phyloP scores from a whole-genome alignment of 169 alveolate genomes.

The Theileria annulata region DNA sequence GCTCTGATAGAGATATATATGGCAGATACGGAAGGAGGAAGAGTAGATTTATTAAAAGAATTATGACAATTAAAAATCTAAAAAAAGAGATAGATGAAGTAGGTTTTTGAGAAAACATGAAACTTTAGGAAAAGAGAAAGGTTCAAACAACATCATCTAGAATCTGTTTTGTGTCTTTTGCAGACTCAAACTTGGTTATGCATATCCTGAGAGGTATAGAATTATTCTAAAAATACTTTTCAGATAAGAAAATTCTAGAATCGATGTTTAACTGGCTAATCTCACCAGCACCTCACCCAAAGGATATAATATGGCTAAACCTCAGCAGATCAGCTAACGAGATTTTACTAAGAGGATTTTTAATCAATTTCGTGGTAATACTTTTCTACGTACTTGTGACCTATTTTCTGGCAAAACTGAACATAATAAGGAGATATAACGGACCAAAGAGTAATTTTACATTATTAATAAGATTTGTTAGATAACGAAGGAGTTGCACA shows the following conservation, averaged over 20 bases:
- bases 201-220: slow-evolving; percentile 47
- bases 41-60: background rate
- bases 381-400: slow-evolving; percentile 49
- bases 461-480: background rate
- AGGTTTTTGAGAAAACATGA: background rate
- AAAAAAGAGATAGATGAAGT: slow-evolving; percentile 47
- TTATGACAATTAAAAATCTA: slow-evolving; percentile 39
- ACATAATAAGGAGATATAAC: slow-evolving; percentile 37
- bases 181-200: slow-evolving; percentile 62
- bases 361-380: slow-evolving; percentile 22
- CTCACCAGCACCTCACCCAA: slow-evolving; percentile 71
- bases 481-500: slow-evolving; percentile 6
- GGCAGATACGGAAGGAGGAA: slow-evolving; percentile 24
- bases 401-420: slow-evolving; percentile 43
- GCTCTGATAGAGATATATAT: slow-evolving; percentile 20
- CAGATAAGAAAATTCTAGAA: slow-evolving; percentile 56
- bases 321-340: slow-evolving; percentile 34
- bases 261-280: slow-evolving; percentile 57
- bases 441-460: background rate
- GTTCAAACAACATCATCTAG: slow-evolving; percentile 39
- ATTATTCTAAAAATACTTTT: background rate
- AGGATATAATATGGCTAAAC: slow-evolving; percentile 60
- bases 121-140: slow-evolving; percentile 25
- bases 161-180: slow-evolving; percentile 63
- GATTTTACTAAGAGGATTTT: slow-evolving; percentile 30